Percentiles rank a stretch among this genome's conserved stretches.
Conservation (phyloP, 306 rosid genomes). For the Rosa rugosa region DNA sequence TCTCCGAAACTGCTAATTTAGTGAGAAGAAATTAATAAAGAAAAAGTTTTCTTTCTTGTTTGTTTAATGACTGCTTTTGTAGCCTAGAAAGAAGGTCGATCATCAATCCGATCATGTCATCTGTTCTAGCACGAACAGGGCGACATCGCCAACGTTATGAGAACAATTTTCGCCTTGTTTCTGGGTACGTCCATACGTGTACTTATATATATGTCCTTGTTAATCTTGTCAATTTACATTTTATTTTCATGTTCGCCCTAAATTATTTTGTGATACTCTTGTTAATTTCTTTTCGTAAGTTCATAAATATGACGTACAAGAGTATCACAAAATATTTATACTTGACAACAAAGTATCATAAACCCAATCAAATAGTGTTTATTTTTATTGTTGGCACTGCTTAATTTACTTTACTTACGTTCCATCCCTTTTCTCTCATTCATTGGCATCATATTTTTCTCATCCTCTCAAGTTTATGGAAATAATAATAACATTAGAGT, state of each 20-base stretch:
- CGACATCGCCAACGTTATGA: constrained; percentile 78
- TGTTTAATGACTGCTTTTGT: constrained; percentile 16
- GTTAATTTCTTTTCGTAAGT: background rate
- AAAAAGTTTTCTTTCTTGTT: background rate
- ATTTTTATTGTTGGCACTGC: background rate
- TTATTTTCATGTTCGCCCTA: background rate
- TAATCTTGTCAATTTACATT: background rate
- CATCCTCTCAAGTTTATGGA: too few relatives aligned
- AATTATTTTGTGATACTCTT: background rate
- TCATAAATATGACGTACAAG: too few relatives aligned
- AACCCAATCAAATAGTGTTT: too few relatives aligned
- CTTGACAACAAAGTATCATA: too few relatives aligned
- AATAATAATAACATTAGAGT: too few relatives aligned
- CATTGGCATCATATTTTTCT: background rate
- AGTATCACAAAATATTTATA: too few relatives aligned
- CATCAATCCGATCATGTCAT: constrained; percentile 40
- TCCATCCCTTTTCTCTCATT: background rate
- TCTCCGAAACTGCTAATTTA: background rate
- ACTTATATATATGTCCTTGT: background rate
- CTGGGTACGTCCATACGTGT: constrained; percentile 47
- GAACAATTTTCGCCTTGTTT: constrained; percentile 68
- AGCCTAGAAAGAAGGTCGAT: constrained; percentile 1
- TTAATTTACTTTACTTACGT: background rate
- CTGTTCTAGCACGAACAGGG: constrained; percentile 57
- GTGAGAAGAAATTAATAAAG: background rate